These are phyloP conservation scores for Solanum sejunctum DNA, from an alignment of 257 asterid species.

Conservation along the genomic window DNA sequence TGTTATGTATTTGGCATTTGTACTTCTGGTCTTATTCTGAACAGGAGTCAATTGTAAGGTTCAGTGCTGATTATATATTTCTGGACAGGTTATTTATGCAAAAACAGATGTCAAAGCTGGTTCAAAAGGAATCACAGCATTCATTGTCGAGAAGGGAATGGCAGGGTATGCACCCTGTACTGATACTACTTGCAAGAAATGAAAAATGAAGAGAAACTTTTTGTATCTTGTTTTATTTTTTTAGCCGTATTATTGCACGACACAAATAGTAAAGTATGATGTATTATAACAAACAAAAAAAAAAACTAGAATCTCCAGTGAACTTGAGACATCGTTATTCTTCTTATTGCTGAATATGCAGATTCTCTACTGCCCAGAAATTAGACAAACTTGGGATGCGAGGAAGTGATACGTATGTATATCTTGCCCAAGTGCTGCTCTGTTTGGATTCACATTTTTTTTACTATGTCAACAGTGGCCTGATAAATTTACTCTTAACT, in stretches of 20 bases:
- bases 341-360: conserved; percentile 22
- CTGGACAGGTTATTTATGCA: conserved; percentile 86
- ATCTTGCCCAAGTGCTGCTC: background rate
- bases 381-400: conserved; percentile 99
- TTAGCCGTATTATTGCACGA: background rate
- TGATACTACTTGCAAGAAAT: background rate
- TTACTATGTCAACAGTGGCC: background rate
- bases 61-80: background rate
- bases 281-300: background rate
- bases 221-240: background rate
- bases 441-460: background rate
- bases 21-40: background rate
- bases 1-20: background rate
- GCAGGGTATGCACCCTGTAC: conserved; percentile 58
- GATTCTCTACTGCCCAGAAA: conserved; percentile 97
- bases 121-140: conserved; percentile 94
- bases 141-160: conserved; percentile 92
- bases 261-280: background rate
- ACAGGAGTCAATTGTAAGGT: background rate
- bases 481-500: conserved; percentile 7
- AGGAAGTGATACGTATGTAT: conserved; percentile 94
- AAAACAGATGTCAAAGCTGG: conserved; percentile 73
- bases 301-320: background rate
- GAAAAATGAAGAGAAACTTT: background rate
- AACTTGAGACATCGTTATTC: background rate